A percentile compares a stretch with the other conserved stretches of the same genome.
phyloP scores from a whole-genome alignment of 495 filamentous ascomycete species.

The Annulohypoxylon maeteangense region DNA sequence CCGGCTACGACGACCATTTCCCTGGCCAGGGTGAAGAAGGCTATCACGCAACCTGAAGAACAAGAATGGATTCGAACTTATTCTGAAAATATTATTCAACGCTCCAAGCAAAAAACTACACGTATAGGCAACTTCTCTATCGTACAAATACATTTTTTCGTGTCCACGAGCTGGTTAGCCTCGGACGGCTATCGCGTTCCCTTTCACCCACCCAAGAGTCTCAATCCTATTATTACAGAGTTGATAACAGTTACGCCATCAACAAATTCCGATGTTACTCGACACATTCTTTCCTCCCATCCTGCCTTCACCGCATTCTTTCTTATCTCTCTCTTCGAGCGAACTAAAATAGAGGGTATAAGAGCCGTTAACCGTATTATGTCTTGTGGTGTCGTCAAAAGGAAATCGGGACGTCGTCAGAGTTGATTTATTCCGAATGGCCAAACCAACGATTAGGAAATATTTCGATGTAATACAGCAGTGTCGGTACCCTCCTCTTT shows the following conservation, averaged over 20 bases:
- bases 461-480: constrained; percentile 10
- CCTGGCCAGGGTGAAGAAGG: neutral
- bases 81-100: constrained; percentile 15
- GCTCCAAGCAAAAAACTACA: constrained; percentile 17
- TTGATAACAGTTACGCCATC: constrained; percentile 3
- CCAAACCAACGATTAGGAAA: constrained; percentile 24
- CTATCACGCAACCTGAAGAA: neutral
- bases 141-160: constrained; percentile 24
- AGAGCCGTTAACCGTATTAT: constrained; percentile 23
- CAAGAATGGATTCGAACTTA: neutral
- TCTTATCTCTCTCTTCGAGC: neutral
- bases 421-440: constrained; percentile 17
- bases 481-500: neutral
- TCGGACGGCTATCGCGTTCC: constrained; percentile 1
- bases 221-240: constrained; percentile 23
- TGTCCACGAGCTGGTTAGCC: neutral
- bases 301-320: neutral
- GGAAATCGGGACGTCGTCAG: constrained; percentile 36
- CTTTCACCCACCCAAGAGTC: neutral
- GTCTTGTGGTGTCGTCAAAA: constrained; percentile 27
- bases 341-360: neutral
- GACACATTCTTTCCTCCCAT: neutral
- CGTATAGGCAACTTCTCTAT: neutral
- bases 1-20: neutral
- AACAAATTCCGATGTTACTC: neutral